These are phyloP conservation scores for Metarhizium brunneum DNA, from an alignment of 2,329 filamentous ascomycete species.

Conservation along the genomic window DNA sequence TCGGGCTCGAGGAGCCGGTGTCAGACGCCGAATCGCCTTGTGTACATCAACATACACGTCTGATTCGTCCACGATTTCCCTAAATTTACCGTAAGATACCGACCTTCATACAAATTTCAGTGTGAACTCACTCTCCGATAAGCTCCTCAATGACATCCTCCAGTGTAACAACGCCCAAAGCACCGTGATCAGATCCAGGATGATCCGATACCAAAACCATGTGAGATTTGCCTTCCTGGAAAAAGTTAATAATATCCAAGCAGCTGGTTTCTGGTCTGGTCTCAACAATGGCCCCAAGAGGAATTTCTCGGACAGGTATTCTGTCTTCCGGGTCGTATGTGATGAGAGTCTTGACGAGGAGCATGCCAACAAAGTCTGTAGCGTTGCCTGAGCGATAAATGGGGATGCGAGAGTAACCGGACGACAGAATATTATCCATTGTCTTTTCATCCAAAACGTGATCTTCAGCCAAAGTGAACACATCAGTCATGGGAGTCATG, in stretches of 20 bases:
- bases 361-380: slow-evolving; percentile 91
- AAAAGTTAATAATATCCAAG: slow-evolving; percentile 97
- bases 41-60: slow-evolving; percentile 98
- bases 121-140: slow-evolving; percentile 75
- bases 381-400: slow-evolving; percentile 80
- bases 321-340: slow-evolving; percentile 95
- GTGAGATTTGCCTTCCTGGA: slow-evolving; percentile 97
- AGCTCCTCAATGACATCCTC: slow-evolving; percentile 98
- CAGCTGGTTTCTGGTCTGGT: slow-evolving; percentile 94
- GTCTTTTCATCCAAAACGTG: slow-evolving; percentile 86
- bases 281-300: slow-evolving; percentile 87
- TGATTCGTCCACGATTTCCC: slow-evolving; percentile 97
- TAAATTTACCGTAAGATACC: slow-evolving; percentile 24
- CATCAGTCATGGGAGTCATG: slow-evolving; percentile 98
- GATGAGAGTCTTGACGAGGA: slow-evolving; percentile 96
- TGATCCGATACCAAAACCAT: slow-evolving; percentile 92
- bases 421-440: slow-evolving; percentile 87
- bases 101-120: background rate
- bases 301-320: slow-evolving; percentile 79
- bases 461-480: slow-evolving; percentile 94
- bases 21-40: slow-evolving; percentile 87
- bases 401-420: slow-evolving; percentile 91
- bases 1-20: slow-evolving; percentile 71
- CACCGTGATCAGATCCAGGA: slow-evolving; percentile 84
- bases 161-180: slow-evolving; percentile 85